phyloP scores from a whole-genome alignment of 208 protist genomes.

The Angomonas desouzai region DNA sequence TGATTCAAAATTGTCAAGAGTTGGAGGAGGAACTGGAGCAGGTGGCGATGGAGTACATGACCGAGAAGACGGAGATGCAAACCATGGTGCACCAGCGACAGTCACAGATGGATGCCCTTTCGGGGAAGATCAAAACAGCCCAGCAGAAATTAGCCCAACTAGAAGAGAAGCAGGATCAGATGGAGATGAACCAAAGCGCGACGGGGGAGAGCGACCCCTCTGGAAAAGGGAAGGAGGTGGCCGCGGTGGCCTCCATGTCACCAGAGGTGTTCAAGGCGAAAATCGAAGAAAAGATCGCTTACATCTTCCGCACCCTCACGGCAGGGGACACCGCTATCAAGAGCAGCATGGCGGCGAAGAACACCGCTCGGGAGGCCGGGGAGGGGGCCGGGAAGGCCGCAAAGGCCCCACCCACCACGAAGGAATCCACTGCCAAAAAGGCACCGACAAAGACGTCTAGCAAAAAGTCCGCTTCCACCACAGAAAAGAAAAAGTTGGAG shows the following conservation, averaged over 20 bases:
- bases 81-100: constrained; percentile 77
- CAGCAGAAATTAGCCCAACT: constrained; percentile 71
- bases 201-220: neutral
- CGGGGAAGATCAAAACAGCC: constrained; percentile 68
- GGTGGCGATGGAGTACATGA: constrained; percentile 77
- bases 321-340: constrained; percentile 46
- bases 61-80: constrained; percentile 85
- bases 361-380: too few species aligned
- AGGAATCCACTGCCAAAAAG: too few species aligned
- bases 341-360: constrained; percentile 3
- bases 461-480: too few species aligned
- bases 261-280: constrained; percentile 64
- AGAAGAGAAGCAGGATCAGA: constrained; percentile 44
- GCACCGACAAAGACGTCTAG: too few species aligned
- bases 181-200: constrained; percentile 32
- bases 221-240: neutral
- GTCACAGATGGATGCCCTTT: constrained; percentile 80
- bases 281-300: constrained; percentile 56
- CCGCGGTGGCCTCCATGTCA: constrained; percentile 23
- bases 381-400: too few species aligned
- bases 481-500: constrained; percentile 1
- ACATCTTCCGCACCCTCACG: constrained; percentile 64
- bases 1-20: constrained; percentile 96
- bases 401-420: neutral
- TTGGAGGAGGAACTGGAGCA: constrained; percentile 93